Conservation (phyloP, 441 rosid genomes). For the Geranium incanum region DNA sequence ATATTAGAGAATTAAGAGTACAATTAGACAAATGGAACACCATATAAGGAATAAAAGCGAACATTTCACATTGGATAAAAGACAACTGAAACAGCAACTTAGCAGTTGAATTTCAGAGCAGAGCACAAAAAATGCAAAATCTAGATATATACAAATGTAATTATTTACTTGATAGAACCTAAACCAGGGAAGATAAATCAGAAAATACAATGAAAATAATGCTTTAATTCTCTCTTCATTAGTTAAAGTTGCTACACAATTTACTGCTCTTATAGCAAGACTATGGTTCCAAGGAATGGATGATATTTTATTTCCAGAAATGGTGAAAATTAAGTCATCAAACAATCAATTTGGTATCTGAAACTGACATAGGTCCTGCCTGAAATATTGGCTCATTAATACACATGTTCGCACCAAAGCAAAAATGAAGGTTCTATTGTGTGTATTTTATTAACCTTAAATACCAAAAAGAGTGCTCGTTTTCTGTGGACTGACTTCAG, state of each 20-base stretch:
- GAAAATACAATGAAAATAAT: background rate
- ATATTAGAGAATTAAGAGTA: conserved; percentile 12
- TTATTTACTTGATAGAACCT: background rate
- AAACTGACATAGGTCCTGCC: background rate
- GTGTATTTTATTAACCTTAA: too few relatives aligned
- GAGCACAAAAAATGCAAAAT: background rate
- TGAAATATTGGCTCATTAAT: background rate
- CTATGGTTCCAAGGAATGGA: background rate
- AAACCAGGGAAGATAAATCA: background rate
- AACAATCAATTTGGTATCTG: background rate
- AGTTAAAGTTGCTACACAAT: background rate
- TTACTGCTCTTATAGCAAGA: background rate
- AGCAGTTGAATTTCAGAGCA: background rate
- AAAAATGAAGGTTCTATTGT: background rate
- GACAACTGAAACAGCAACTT: background rate
- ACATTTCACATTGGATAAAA: conserved; percentile 9
- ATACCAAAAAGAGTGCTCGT: too few relatives aligned
- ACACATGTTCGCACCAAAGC: background rate
- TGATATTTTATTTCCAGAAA: background rate
- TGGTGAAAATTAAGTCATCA: background rate
- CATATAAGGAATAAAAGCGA: background rate
- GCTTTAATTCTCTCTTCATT: background rate
- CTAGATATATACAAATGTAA: background rate
- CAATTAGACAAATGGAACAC: background rate
- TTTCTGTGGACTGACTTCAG: too few relatives aligned